Evolutionary conservation across 495 filamentous ascomycete genomes (phyloP).

Genomic region (Choiromyces venosus): DNA sequence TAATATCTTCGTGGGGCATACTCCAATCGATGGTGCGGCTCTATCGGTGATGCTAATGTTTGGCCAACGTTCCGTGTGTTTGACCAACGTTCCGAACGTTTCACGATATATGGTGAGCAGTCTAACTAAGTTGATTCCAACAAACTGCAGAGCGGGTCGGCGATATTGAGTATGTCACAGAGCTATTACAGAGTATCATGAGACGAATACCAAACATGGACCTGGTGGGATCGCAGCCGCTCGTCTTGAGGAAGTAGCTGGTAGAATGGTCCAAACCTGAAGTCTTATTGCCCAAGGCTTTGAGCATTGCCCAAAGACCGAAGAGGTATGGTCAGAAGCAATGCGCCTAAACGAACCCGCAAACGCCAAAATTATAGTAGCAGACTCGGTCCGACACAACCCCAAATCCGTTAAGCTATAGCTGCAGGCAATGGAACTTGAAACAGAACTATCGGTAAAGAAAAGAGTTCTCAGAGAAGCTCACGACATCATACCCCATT

Average conservation of each 20-base stretch:
- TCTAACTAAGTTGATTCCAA: too few species aligned
- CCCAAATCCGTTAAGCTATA: slow-evolving; percentile 82
- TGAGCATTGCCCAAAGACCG: slow-evolving; percentile 82
- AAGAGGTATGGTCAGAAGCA: slow-evolving; percentile 91
- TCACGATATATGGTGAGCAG: too few species aligned
- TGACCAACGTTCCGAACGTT: too few species aligned
- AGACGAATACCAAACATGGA: too few species aligned
- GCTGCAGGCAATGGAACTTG: slow-evolving; percentile 90
- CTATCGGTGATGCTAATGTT: too few species aligned
- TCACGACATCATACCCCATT: too few species aligned
- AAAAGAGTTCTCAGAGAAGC: too few species aligned
- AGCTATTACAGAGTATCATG: slow-evolving; percentile 89
- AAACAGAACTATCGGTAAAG: slow-evolving; percentile 65
- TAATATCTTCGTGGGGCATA: too few species aligned
- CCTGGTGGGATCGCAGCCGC: too few species aligned
- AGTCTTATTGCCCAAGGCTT: slow-evolving; percentile 79
- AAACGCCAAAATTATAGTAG: too few species aligned
- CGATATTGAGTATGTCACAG: slow-evolving; percentile 85
- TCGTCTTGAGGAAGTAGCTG: slow-evolving; percentile 87
- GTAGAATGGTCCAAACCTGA: slow-evolving; percentile 78
- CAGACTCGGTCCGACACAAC: slow-evolving; percentile 83
- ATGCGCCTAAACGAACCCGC: slow-evolving; percentile 85
- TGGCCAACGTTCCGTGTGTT: too few species aligned
- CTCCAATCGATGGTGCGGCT: too few species aligned
- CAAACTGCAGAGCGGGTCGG: slow-evolving; percentile 78